Evolutionary conservation across 192 early-diverging fungal genomes (phyloP).

Genomic region (Coemansia sp.): DNA sequence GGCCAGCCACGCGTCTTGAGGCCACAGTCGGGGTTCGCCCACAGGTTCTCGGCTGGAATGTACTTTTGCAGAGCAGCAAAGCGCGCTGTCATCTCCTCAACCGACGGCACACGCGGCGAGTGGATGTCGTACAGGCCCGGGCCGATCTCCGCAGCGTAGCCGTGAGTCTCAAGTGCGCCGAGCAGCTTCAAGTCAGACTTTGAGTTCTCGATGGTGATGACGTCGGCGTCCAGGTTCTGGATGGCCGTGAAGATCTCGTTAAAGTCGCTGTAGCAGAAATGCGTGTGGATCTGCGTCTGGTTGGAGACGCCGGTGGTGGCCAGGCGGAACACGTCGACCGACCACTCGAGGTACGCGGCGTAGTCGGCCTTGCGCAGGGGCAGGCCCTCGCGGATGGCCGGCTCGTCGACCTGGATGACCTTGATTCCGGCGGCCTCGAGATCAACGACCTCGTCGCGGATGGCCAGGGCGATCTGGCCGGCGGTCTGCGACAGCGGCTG

Average conservation of each 20-base stretch:
- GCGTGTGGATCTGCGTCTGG: conserved; percentile 94
- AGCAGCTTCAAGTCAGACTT: conserved; percentile 97
- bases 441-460: conserved; percentile 95
- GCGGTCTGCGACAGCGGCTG: conserved; percentile 81
- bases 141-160: conserved; percentile 88
- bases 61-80: conserved; percentile 82
- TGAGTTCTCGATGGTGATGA: conserved; percentile 97
- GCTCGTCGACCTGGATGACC: conserved; percentile 98
- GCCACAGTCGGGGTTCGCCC: conserved; percentile 99
- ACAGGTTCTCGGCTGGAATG: conserved; percentile 75
- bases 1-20: conserved; percentile 95
- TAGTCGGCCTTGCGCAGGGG: conserved; percentile 87
- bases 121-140: conserved; percentile 99
- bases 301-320: conserved; percentile 81
- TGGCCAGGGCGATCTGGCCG: conserved; percentile 89
- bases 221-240: conserved; percentile 89
- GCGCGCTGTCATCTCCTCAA: conserved; percentile 84
- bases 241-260: conserved; percentile 98
- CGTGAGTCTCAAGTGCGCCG: conserved; percentile 76
- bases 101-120: conserved; percentile 91
- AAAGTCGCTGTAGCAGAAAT: conserved; percentile 99
- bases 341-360: conserved; percentile 92
- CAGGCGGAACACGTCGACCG: conserved; percentile 90
- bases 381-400: conserved; percentile 97
- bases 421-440: conserved; percentile 89